Evolutionary conservation across 352 stramenopile genomes (phyloP).

Genomic region (Elongisporangium prolatum): DNA sequence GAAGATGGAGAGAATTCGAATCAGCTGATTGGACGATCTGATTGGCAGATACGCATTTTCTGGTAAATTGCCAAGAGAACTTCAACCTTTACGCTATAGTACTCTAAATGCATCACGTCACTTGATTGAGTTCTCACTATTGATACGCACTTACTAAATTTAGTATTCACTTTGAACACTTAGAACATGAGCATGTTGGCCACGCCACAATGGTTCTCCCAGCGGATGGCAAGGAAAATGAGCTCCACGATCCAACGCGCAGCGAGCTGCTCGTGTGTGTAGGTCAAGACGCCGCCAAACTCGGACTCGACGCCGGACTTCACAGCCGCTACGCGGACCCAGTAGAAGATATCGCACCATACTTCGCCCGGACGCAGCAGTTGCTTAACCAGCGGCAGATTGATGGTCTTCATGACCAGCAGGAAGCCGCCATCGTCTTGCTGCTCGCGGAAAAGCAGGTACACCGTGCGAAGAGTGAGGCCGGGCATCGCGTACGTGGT

Average conservation of each 20-base stretch:
- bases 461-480: constrained; percentile 18
- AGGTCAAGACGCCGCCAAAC: constrained; percentile 21
- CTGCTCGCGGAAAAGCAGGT: constrained; percentile 18
- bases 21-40: too few relatives aligned
- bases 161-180: neutral
- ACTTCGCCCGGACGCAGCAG: constrained; percentile 12
- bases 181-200: neutral
- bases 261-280: constrained; percentile 14
- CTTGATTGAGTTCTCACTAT: neutral
- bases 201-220: constrained; percentile 11
- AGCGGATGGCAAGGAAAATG: constrained; percentile 26
- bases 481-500: constrained; percentile 11
- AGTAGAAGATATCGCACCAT: constrained; percentile 39
- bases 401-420: constrained; percentile 29
- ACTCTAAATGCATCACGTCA: neutral
- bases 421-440: constrained; percentile 7
- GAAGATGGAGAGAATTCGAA: too few relatives aligned
- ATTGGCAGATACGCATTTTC: neutral
- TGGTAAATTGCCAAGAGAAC: too few relatives aligned
- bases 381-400: constrained; percentile 12
- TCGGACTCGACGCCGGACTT: constrained; percentile 2
- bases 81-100: too few relatives aligned
- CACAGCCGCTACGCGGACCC: constrained; percentile 17
- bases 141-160: too few relatives aligned
- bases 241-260: constrained; percentile 17